A percentile compares a stretch with the other conserved stretches of the same genome.
Conservation (phyloP, 495 filamentous ascomycete species). For the Viridothelium virens region DNA sequence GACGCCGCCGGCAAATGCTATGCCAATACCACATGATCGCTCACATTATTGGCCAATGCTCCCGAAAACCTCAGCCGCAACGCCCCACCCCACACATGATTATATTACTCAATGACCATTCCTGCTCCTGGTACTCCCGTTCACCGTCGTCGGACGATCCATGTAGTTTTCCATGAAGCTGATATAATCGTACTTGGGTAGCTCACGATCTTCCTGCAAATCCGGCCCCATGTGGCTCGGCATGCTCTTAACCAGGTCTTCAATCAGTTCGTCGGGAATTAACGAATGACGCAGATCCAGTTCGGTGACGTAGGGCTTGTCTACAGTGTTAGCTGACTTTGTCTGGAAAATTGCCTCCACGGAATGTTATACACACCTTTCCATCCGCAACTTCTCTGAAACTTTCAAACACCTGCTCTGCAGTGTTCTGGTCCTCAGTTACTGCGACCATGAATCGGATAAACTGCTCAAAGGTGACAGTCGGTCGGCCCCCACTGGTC, state of each 20-base stretch:
- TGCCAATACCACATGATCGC: neutral
- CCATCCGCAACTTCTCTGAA: slow-evolving; percentile 97
- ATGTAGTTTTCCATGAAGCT: slow-evolving; percentile 82
- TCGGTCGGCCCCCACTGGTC: slow-evolving; percentile 62
- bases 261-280: slow-evolving; percentile 91
- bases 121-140: neutral
- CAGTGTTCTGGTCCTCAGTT: slow-evolving; percentile 96
- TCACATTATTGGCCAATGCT: neutral
- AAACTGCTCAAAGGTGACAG: slow-evolving; percentile 96
- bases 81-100: neutral
- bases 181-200: slow-evolving; percentile 83
- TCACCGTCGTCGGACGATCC: slow-evolving; percentile 9
- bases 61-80: neutral
- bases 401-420: slow-evolving; percentile 93
- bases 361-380: slow-evolving; percentile 50
- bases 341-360: neutral
- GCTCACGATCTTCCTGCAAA: slow-evolving; percentile 64
- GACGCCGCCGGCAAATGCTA: neutral
- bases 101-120: slow-evolving; percentile 3
- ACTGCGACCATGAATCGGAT: slow-evolving; percentile 98
- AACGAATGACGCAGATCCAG: slow-evolving; percentile 89
- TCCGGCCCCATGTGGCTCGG: slow-evolving; percentile 73
- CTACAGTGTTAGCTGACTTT: slow-evolving; percentile 17
- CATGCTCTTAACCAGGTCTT: slow-evolving; percentile 80
- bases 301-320: slow-evolving; percentile 87